Evolutionary conservation across 371 early-diverging fungal species (phyloP).

Genomic region (Actinomortierella wolfii): DNA sequence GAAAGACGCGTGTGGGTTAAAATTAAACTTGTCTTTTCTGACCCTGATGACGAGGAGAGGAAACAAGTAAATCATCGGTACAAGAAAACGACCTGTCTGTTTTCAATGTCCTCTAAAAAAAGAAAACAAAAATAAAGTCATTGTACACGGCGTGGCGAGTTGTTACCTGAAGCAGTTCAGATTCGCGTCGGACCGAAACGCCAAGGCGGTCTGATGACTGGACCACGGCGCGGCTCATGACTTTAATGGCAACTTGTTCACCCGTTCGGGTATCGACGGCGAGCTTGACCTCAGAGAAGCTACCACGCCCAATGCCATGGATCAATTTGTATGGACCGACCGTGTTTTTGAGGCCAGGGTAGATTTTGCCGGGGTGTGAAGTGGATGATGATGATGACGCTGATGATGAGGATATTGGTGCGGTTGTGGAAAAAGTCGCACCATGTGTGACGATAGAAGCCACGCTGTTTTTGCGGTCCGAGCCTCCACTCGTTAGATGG

Average conservation of each 20-base stretch:
- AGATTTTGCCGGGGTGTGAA: constrained; percentile 17
- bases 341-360: constrained; percentile 37
- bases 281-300: constrained; percentile 47
- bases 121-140: neutral
- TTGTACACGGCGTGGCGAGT: neutral
- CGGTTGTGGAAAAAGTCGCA: neutral
- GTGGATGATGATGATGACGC: neutral
- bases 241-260: constrained; percentile 44
- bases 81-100: no score
- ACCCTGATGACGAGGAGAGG: no score
- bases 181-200: constrained; percentile 34
- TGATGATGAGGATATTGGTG: constrained; percentile 1
- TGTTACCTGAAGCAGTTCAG: constrained; percentile 40
- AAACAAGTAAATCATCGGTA: no score
- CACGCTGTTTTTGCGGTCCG: no score
- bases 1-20: no score
- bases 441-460: no score
- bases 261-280: constrained; percentile 39
- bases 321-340: constrained; percentile 43
- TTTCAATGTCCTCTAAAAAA: no score
- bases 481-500: neutral
- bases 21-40: no score
- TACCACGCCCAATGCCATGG: constrained; percentile 42
- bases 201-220: constrained; percentile 41
- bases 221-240: constrained; percentile 38